A percentile compares a stretch with the other conserved stretches of the same genome.
phyloP scores from a whole-genome alignment of 148 eudicot genomes.

The Fallopia convolvulus region DNA sequence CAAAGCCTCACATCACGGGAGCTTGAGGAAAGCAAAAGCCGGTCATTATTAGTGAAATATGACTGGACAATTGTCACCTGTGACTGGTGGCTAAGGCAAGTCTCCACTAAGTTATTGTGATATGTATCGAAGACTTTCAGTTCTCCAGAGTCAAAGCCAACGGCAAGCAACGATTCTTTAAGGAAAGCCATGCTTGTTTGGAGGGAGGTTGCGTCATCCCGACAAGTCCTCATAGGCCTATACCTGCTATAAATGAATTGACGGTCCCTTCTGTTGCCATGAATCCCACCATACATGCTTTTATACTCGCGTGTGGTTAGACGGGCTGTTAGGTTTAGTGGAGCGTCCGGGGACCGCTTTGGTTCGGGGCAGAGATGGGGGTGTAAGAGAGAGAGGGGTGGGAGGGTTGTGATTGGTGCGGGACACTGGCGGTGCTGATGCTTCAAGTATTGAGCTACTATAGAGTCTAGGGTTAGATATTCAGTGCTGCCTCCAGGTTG shows the following conservation, averaged over 20 bases:
- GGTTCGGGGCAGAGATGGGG: slow-evolving; percentile 95
- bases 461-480: slow-evolving; percentile 70
- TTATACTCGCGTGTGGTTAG: slow-evolving; percentile 73
- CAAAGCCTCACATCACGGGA: slow-evolving; percentile 76
- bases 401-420: slow-evolving; percentile 91
- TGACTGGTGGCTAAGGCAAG: slow-evolving; percentile 55
- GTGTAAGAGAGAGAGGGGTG: slow-evolving; percentile 87
- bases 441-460: slow-evolving; percentile 85
- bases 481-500: slow-evolving; percentile 45
- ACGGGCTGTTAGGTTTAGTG: slow-evolving; percentile 76
- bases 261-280: slow-evolving; percentile 77
- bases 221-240: slow-evolving; percentile 82
- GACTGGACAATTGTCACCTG: slow-evolving; percentile 67
- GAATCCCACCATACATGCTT: slow-evolving; percentile 75
- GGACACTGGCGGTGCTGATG: slow-evolving; percentile 99
- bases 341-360: slow-evolving; percentile 73
- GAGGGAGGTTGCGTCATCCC: slow-evolving; percentile 64
- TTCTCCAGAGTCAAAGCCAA: slow-evolving; percentile 80
- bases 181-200: slow-evolving; percentile 76
- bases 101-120: slow-evolving; percentile 66
- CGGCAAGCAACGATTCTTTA: slow-evolving; percentile 75
- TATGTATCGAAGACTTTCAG: slow-evolving; percentile 72
- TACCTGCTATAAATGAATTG: slow-evolving; percentile 88
- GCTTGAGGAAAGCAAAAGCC: slow-evolving; percentile 72
- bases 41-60: slow-evolving; percentile 31